phyloP scores from a whole-genome alignment of 2,329 filamentous ascomycete genomes.

The Trichoderma citrinoviride region DNA sequence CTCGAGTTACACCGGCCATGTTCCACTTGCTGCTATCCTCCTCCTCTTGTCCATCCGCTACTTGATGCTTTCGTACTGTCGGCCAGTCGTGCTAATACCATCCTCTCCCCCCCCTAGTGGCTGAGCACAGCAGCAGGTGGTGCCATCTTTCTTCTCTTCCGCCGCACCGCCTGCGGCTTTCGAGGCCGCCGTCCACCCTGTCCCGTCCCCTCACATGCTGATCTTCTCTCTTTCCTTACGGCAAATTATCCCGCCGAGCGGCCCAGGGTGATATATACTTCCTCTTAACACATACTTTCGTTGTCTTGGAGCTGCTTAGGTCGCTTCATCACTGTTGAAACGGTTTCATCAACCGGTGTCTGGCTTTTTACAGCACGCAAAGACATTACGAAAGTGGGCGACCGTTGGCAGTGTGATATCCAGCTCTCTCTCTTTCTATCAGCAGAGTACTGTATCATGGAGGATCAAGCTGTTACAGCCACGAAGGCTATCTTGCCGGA shows the following conservation, averaged over 20 bases:
- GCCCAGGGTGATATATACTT: background rate
- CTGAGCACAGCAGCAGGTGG: conserved; percentile 19
- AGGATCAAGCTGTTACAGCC: conserved; percentile 7
- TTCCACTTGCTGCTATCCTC: conserved; percentile 28
- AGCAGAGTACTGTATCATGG: conserved; percentile 19
- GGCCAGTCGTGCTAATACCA: conserved; percentile 15
- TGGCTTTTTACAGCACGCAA: background rate
- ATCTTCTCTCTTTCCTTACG: background rate
- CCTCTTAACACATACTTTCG: background rate
- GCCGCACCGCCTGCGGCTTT: background rate
- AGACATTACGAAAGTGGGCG: background rate
- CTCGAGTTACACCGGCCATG: conserved; percentile 29
- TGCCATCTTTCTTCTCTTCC: conserved; percentile 13
- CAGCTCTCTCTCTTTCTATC: background rate
- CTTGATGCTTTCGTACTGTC: conserved; percentile 21
- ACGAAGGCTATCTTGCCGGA: background rate
- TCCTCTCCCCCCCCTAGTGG: conserved; percentile 8
- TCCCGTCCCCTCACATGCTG: conserved; percentile 6
- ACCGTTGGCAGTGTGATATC: background rate
- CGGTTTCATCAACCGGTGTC: background rate
- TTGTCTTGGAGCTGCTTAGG: background rate
- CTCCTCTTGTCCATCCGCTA: conserved; percentile 23
- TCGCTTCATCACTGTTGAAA: background rate
- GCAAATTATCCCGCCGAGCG: background rate
- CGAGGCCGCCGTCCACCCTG: conserved; percentile 4